phyloP scores from a whole-genome alignment of 805 yeast genomes.

The Wickerhamiella qilinensis region DNA sequence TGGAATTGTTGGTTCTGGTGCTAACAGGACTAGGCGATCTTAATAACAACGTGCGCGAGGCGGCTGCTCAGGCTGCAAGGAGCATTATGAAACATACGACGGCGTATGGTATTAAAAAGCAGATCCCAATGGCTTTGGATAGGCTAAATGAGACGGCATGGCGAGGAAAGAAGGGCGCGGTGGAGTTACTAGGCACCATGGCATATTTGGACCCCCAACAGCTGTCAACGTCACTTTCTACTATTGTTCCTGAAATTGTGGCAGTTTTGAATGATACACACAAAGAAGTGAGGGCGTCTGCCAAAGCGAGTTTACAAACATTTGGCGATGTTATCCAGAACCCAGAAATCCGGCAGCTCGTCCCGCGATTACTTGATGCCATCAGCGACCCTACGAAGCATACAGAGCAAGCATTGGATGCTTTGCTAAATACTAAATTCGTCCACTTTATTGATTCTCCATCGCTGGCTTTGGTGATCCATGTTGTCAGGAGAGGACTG shows the following conservation, averaged over 20 bases:
- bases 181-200: conserved; percentile 92
- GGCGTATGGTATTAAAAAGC: conserved; percentile 74
- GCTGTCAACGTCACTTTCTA: conserved; percentile 71
- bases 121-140: conserved; percentile 79
- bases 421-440: conserved; percentile 76
- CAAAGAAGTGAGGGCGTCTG: conserved; percentile 92
- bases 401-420: conserved; percentile 78
- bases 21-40: conserved; percentile 74
- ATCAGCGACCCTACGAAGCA: conserved; percentile 89
- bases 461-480: conserved; percentile 84
- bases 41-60: conserved; percentile 69
- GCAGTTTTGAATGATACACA: conserved; percentile 90
- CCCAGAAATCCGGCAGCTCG: conserved; percentile 89
- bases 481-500: conserved; percentile 92
- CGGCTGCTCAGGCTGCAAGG: conserved; percentile 76
- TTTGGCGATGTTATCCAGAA: conserved; percentile 96
- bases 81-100: conserved; percentile 83
- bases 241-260: conserved; percentile 91
- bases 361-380: conserved; percentile 74
- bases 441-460: conserved; percentile 98
- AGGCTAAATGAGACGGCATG: conserved; percentile 81
- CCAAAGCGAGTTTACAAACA: conserved; percentile 70
- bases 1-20: conserved; percentile 71
- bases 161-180: conserved; percentile 96
- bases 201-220: conserved; percentile 94